Evolutionary conservation across 441 rosid genomes (phyloP).

Genomic region (Dalechampia spathulata): DNA sequence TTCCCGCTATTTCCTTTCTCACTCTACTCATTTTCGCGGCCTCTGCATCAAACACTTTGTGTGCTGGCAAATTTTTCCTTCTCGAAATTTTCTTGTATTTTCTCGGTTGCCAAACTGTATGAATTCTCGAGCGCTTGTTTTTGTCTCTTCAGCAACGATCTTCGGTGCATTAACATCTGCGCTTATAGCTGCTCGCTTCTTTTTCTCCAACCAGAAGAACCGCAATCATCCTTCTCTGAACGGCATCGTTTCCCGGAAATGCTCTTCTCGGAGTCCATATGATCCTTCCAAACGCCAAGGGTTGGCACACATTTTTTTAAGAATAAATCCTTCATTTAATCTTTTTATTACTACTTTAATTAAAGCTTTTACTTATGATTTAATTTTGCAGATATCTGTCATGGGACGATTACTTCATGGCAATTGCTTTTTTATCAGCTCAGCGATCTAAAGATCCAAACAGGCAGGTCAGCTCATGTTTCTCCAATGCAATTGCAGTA

Average conservation of each 20-base stretch:
- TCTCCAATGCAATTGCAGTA: background rate
- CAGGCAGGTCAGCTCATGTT: conserved; percentile 62
- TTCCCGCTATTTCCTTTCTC: too few relatives aligned
- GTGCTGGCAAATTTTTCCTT: too few relatives aligned
- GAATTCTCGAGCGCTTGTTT: conserved; percentile 51
- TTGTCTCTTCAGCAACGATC: conserved; percentile 54
- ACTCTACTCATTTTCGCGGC: too few relatives aligned
- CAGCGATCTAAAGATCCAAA: conserved; percentile 94
- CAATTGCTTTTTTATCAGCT: conserved; percentile 81
- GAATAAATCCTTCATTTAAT: too few relatives aligned
- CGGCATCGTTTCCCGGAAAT: conserved; percentile 26
- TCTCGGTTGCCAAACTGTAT: conserved; percentile 21
- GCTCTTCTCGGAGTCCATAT: conserved; percentile 44
- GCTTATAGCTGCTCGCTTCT: conserved; percentile 41
- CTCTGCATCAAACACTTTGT: too few relatives aligned
- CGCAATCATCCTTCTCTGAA: conserved; percentile 20
- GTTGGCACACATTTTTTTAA: conserved; percentile 22
- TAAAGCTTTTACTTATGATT: background rate
- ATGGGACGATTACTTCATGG: conserved; percentile 99
- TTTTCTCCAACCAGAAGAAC: conserved; percentile 34
- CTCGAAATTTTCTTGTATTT: too few relatives aligned
- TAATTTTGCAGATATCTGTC: conserved; percentile 50
- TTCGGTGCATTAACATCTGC: conserved; percentile 64
- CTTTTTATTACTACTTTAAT: background rate
- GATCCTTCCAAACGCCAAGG: conserved; percentile 74